A percentile compares a stretch with the other conserved stretches of the same genome.
Conservation (phyloP, 371 early-diverging fungal genomes). For the Apophysomyces variabilis region DNA sequence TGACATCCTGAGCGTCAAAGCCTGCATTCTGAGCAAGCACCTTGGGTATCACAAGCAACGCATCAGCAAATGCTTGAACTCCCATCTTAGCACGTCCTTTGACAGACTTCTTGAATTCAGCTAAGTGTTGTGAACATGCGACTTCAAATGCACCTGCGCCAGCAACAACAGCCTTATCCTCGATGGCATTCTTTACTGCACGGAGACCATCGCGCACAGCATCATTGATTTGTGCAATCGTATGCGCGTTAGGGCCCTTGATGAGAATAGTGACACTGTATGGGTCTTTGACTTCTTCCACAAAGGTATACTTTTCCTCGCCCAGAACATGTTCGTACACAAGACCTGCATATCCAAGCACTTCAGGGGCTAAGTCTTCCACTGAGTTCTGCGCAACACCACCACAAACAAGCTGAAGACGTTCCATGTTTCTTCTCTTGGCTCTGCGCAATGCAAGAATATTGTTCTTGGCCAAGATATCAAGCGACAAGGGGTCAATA, state of each 20-base stretch:
- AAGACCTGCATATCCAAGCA: slow-evolving; percentile 94
- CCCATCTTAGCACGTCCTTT: slow-evolving; percentile 97
- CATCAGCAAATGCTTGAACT: slow-evolving; percentile 96
- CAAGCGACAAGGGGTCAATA: slow-evolving; percentile 98
- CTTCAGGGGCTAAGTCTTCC: slow-evolving; percentile 88
- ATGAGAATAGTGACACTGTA: slow-evolving; percentile 96
- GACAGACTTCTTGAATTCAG: slow-evolving; percentile 86
- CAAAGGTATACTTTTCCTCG: slow-evolving; percentile 99
- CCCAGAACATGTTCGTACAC: slow-evolving; percentile 98
- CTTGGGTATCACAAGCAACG: slow-evolving; percentile 96
- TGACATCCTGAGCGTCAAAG: slow-evolving; percentile 96
- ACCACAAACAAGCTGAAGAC: slow-evolving; percentile 97
- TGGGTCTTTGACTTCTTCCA: slow-evolving; percentile 97
- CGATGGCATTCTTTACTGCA: slow-evolving; percentile 96
- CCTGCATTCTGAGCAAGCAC: slow-evolving; percentile 96
- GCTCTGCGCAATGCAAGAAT: slow-evolving; percentile 99
- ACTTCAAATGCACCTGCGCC: slow-evolving; percentile 98
- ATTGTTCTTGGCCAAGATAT: slow-evolving; percentile 95
- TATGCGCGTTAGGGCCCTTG: slow-evolving; percentile 97
- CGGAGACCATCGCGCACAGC: slow-evolving; percentile 99
- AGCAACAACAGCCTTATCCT: slow-evolving; percentile 90
- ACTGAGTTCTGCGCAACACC: slow-evolving; percentile 98
- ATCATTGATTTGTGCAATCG: slow-evolving; percentile 95
- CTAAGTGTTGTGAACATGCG: slow-evolving; percentile 82
- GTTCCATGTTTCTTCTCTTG: slow-evolving; percentile 99